Evolutionary conservation across 2,329 filamentous ascomycete genomes (phyloP).

Genomic region (Paracoccidioides lutzii): DNA sequence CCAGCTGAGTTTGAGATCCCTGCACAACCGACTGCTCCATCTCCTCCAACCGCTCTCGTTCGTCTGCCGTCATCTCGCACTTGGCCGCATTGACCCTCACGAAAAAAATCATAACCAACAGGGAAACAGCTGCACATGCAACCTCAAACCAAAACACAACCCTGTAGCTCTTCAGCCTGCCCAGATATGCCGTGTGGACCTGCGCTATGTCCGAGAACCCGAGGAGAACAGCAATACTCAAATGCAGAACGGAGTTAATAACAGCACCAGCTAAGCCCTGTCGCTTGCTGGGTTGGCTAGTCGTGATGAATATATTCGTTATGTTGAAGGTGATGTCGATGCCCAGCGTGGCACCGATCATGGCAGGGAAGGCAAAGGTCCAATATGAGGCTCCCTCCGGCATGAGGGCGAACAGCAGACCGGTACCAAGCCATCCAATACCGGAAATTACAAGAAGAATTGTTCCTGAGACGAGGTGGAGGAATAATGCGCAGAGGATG

Average conservation of each 20-base stretch:
- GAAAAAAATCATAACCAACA: slow-evolving; percentile 41
- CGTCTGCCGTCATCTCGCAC: slow-evolving; percentile 46
- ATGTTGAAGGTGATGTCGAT: slow-evolving; percentile 67
- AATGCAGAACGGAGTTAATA: slow-evolving; percentile 56
- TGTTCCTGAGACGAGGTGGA: slow-evolving; percentile 53
- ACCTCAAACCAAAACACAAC: slow-evolving; percentile 53
- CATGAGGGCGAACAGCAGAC: slow-evolving; percentile 51
- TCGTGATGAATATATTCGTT: slow-evolving; percentile 66
- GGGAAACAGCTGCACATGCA: slow-evolving; percentile 39
- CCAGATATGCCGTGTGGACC: slow-evolving; percentile 36
- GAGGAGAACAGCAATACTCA: slow-evolving; percentile 59
- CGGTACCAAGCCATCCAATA: slow-evolving; percentile 45
- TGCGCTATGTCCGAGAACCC: slow-evolving; percentile 54
- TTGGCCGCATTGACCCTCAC: slow-evolving; percentile 44
- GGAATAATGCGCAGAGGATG: slow-evolving; percentile 49
- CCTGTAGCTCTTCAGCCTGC: slow-evolving; percentile 44
- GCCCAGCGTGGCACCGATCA: slow-evolving; percentile 53
- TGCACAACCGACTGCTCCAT: not conserved
- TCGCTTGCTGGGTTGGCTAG: slow-evolving; percentile 49
- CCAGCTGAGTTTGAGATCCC: not conserved
- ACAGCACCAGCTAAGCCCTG: slow-evolving; percentile 62
- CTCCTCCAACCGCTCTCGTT: slow-evolving; percentile 28
- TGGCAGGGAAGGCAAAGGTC: slow-evolving; percentile 57
- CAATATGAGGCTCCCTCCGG: slow-evolving; percentile 50
- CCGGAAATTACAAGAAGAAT: slow-evolving; percentile 51